A percentile compares a stretch with the other conserved stretches of the same genome.
Conservation (phyloP, 1,284 basidiomycete genomes). For the Naganishia cerealis region DNA sequence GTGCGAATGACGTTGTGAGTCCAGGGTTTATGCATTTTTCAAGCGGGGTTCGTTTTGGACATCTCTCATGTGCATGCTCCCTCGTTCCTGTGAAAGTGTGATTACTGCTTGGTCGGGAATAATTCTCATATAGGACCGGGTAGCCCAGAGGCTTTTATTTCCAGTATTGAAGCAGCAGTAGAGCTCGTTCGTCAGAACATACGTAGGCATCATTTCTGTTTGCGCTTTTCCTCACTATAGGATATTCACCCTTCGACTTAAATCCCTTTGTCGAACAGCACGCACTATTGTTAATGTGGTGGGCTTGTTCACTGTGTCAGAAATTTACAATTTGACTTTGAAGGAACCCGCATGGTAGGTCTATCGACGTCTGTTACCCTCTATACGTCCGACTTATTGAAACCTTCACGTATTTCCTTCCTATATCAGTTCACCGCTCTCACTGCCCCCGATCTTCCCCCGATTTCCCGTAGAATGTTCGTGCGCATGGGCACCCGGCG, state of each 20-base stretch:
- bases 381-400: not conserved
- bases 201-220: constrained; percentile 46
- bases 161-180: constrained; percentile 46
- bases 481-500: constrained; percentile 49
- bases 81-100: constrained; percentile 40
- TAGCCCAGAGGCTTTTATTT: constrained; percentile 47
- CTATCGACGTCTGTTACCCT: not conserved
- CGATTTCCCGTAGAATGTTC: constrained; percentile 48
- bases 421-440: constrained; percentile 36
- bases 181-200: constrained; percentile 46
- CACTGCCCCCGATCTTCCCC: constrained; percentile 40
- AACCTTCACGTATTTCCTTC: not conserved
- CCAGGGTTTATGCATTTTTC: not conserved
- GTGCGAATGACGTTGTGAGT: constrained; percentile 53
- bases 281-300: constrained; percentile 39
- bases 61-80: not conserved
- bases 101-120: constrained; percentile 50
- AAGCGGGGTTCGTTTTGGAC: not conserved
- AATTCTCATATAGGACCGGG: constrained; percentile 37
- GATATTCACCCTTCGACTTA: constrained; percentile 31
- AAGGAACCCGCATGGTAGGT: constrained; percentile 49
- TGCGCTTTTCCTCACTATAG: constrained; percentile 47
- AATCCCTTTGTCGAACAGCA: not conserved
- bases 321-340: constrained; percentile 49
- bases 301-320: constrained; percentile 50